Evolutionary conservation across 116 monocot genomes (phyloP), one percentile per base, ranked within the genome.

Genomic region (Dioscorea cayenensis): DNA sequence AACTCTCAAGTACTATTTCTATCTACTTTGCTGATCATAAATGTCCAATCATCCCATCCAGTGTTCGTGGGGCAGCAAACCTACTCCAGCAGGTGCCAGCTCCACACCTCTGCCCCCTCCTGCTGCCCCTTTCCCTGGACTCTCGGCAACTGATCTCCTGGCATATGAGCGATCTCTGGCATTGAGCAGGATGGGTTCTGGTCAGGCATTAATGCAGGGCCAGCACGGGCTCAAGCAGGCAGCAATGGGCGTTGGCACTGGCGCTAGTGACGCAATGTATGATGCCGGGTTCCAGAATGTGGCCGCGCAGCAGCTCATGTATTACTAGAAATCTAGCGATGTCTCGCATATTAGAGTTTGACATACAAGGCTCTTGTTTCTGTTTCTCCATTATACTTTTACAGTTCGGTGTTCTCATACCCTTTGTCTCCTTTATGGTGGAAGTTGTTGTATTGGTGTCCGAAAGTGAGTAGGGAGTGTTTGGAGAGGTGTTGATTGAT

Each of bases 41-140:
- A 43, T 43, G 43, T 43, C 6, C 43, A 32, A 32, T 43, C 12
- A 12, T 43, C 8, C 1, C 36, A 38, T 69, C 70, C 80, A 95
- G 95, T 95, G 96, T 74, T 96, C 92, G 1, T 96, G 96, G 96
- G 97, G 97, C 64, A 97, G 81, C 75, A 97, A 97, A 66, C 97
- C 97, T 12, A 97, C 93, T 8, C 92, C 88, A 62, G 86, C 86
- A 11, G 97, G 97, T 51, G 80, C 79, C 36, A 72, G 68, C 67
- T 86, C 93, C 11, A 79, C 71, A 14, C 93, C 97, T 1, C 86
- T 97, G 2, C 97, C 93, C 3, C 90, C 97, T 28, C 95, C 95
- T 18, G 77, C 74, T 7, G 80, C 81, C 28, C 73, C 87, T 10
- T 92, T 85, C 43, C 81, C 84, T 20, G 76, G 76, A 1, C 37